These are phyloP conservation scores for Trifolium dubium DNA, from an alignment of 306 rosid species.

Conservation along the genomic window DNA sequence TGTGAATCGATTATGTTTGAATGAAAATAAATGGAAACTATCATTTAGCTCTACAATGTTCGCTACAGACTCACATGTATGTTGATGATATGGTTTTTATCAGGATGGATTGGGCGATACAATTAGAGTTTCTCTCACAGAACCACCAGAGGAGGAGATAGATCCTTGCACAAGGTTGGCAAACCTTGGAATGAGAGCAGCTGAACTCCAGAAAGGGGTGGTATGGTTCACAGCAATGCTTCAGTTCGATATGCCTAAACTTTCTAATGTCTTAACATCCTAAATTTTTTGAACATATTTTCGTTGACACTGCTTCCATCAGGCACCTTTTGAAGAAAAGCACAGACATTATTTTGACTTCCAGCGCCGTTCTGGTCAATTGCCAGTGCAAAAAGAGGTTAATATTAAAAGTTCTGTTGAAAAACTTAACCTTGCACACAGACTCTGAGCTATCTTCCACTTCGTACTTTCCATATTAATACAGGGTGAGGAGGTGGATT, in stretches of 20 bases:
- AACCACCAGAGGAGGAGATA: constrained; percentile 97
- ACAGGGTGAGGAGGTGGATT: constrained; percentile 98
- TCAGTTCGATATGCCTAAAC: constrained; percentile 28
- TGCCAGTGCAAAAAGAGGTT: constrained; percentile 93
- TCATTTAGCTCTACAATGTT: constrained; percentile 23
- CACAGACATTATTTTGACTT: constrained; percentile 90
- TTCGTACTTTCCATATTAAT: constrained; percentile 18
- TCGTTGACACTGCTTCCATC: constrained; percentile 45
- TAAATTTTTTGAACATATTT: constrained; percentile 31
- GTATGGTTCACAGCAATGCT: constrained; percentile 58
- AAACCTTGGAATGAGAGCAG: constrained; percentile 83
- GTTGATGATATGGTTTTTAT: constrained; percentile 34
- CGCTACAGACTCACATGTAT: background rate
- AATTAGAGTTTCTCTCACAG: constrained; percentile 96
- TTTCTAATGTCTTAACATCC: constrained; percentile 19
- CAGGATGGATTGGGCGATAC: constrained; percentile 99
- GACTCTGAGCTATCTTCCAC: background rate
- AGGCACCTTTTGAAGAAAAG: constrained; percentile 95
- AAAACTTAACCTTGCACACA: background rate
- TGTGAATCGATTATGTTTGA: constrained; percentile 19
- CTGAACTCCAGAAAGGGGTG: constrained; percentile 92
- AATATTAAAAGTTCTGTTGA: constrained; percentile 19
- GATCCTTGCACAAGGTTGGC: constrained; percentile 94
- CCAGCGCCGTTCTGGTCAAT: constrained; percentile 94
- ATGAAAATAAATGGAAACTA: constrained; percentile 22